Base-by-base conservation (phyloP, 345 rosid genomes). In the Bruguiera sexangula region DNA sequence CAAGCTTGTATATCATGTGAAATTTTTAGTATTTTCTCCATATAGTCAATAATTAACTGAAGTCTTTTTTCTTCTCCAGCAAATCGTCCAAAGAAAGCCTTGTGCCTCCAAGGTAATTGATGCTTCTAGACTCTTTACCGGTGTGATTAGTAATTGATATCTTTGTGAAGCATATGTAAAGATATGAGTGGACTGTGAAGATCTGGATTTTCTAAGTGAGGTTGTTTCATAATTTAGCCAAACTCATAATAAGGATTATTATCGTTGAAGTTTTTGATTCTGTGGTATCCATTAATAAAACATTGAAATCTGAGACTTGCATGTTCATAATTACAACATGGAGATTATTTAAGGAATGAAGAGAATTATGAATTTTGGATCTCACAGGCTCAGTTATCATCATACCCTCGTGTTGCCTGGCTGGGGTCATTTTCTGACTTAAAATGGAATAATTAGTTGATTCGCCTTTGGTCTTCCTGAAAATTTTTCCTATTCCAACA, bases 81-180 rank as follows among this genome's bases (percentile, higher is more conserved):
- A 11, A 16, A 68, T 52, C 34, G 50, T 48, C 67, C 22, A 55
- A 63, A 46, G 57, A 63, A 21, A 43, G 30, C 43, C 15, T 34
- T 15, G 18, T 43, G 27, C 65, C 64, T 30, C 24, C 50, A 56
- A 72, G 69, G 69, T 65, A 56, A 43, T 57, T n/a, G 29, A 27
- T 46, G 15, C 27, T 21, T 9, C 8, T 43, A 43, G 8, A 51
- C 8, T 24, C 8, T 24, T 13, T 11, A 4, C 43, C 5, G 13
- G 21, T 56, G 26, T 31, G 8, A 20, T 18, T 9, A 4, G n/a
- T 29, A 18, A 46, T 69, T 51, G 8, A 60, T 9, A 32, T 29
- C 16, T 8, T 34, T 31, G 24, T 60, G 50, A 50, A 21, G 21
- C 18, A 51, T 15, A 60, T 6, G 8, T 34, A 26, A 67, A 16